Evolutionary conservation across 305 asterid genomes (phyloP), one percentile per base, ranked within the genome.

Genomic region (Fraxinus angustifolia): DNA sequence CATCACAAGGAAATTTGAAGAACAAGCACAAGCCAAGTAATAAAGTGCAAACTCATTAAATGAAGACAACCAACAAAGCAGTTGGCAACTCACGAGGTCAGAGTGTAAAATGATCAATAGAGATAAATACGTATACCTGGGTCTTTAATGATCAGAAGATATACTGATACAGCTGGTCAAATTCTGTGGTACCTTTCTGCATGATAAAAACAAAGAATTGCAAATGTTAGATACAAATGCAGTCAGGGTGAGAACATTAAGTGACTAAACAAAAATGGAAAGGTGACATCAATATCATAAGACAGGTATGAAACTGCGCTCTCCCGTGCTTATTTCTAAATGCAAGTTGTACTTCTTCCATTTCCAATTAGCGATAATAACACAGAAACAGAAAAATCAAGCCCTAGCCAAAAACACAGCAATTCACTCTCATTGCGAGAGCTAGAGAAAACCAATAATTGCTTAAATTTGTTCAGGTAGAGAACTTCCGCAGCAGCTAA

Each of bases 21-120:
- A 60, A 72, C 70, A 40, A 81, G 78, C 72, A 84, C 78, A 38
- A 50, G 75, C 73, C 60, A 82, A 81, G 81, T 80, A 85, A 84
- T 50, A 87, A 82, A 86, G 90, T 80, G 84, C 80, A 40, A 80
- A 67, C 75, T 62, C 82, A 83, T 84, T 86, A 88, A 88, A 90
- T 89, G 88, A 84, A 78, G 50, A 79, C 89, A 87, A 86, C 91
- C 83, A 88, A 89, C 65, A 84, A 84, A 75, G 84, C 89, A 88
- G 91, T 77, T 87, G 90, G 90, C 80, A 70, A 80, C 79, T 89
- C 97, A 90, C 93, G 92, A 78, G 53, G 86, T 77, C 62, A 84
- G 83, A 83, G 75, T 75, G 82, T 80, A 81, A 3, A 76, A 38
- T 33, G 33, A 82, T 33, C 48, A 31, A 38, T 78, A 76, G 77